Evolutionary conservation across 768 basidiomycete genomes (phyloP).

Genomic region (Astraeus odoratus): DNA sequence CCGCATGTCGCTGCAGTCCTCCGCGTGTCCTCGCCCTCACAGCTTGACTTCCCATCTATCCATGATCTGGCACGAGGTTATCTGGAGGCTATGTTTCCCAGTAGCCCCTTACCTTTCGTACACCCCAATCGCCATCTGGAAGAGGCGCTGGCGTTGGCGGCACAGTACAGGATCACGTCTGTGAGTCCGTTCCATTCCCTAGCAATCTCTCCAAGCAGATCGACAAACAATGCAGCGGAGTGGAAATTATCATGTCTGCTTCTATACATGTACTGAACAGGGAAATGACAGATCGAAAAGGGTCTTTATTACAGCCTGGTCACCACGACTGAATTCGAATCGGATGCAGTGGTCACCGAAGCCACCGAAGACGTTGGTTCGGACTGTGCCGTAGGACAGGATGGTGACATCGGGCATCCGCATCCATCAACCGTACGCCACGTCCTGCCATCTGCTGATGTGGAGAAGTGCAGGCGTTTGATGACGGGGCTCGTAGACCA

Average conservation of each 20-base stretch:
- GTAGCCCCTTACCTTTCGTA: constrained; percentile 36
- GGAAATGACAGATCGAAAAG: constrained; percentile 57
- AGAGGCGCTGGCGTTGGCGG: constrained; percentile 48
- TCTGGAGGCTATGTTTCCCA: constrained; percentile 43
- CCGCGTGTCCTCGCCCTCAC: constrained; percentile 47
- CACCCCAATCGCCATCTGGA: constrained; percentile 40
- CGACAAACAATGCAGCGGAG: not conserved
- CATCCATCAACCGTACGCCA: constrained; percentile 13
- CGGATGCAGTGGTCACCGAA: too few relatives aligned
- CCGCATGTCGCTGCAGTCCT: constrained; percentile 45
- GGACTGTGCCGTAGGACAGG: too few relatives aligned
- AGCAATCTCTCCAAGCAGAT: too few relatives aligned
- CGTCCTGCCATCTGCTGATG: constrained; percentile 26
- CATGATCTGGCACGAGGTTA: constrained; percentile 38
- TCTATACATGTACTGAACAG: not conserved
- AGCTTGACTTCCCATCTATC: constrained; percentile 51
- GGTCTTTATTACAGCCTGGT: constrained; percentile 59
- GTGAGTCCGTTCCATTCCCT: constrained; percentile 36
- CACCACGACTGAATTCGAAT: constrained; percentile 51
- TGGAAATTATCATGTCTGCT: not conserved
- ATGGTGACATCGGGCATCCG: not conserved
- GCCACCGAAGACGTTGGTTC: too few relatives aligned
- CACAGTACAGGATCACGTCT: constrained; percentile 37
- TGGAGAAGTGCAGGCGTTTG: constrained; percentile 39
- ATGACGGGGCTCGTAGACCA: constrained; percentile 52